phyloP scores from a whole-genome alignment of 2,329 filamentous ascomycete genomes.

The Nothomitra cinnamomea region DNA sequence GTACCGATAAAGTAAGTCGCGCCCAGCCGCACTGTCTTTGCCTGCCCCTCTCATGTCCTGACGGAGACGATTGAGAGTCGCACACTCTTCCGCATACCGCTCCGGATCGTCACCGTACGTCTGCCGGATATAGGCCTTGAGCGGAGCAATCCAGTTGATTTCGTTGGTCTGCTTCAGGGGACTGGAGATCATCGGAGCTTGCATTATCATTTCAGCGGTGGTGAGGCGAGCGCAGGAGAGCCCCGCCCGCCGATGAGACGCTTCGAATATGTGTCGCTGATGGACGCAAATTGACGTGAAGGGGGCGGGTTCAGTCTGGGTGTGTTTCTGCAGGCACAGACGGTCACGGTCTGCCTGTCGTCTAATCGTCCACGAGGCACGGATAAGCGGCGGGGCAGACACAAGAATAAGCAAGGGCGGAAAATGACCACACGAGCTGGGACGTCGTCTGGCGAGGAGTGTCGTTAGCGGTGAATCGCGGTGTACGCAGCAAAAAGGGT shows the following conservation, averaged over 20 bases:
- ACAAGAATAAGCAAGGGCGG: too few relatives aligned
- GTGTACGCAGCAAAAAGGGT: too few relatives aligned
- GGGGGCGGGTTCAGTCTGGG: neutral
- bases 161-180: slow-evolving; percentile 90
- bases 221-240: slow-evolving; percentile 5
- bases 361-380: too few relatives aligned
- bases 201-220: slow-evolving; percentile 34
- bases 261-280: neutral
- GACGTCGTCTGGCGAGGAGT: too few relatives aligned
- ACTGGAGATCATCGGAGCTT: slow-evolving; percentile 88
- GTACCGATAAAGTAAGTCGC: slow-evolving; percentile 90
- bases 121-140: slow-evolving; percentile 84
- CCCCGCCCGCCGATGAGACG: slow-evolving; percentile 1
- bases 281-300: neutral
- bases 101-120: slow-evolving; percentile 96
- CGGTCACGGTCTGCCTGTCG: too few relatives aligned
- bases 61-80: slow-evolving; percentile 78
- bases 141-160: slow-evolving; percentile 88
- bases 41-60: slow-evolving; percentile 98
- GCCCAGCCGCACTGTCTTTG: slow-evolving; percentile 84
- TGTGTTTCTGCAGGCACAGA: neutral
- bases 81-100: slow-evolving; percentile 87
- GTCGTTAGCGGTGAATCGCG: too few relatives aligned
- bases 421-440: too few relatives aligned
- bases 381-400: too few relatives aligned